These are phyloP conservation scores for Penicillium fimorum DNA, from an alignment of 495 filamentous ascomycete genomes.

Conservation along the genomic window DNA sequence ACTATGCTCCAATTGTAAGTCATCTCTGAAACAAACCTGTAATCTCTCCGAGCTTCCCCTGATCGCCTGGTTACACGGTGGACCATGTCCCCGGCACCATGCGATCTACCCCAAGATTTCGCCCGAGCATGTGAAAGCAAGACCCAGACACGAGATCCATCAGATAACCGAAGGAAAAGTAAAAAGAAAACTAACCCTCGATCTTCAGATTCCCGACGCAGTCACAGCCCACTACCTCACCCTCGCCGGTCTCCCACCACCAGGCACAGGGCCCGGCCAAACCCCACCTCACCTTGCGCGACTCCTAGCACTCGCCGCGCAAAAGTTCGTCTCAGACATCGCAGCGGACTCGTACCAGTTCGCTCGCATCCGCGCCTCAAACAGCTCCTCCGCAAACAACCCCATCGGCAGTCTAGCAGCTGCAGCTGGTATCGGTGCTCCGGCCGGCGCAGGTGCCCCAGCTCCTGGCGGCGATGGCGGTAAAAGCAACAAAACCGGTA, in stretches of 20 bases:
- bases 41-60: background rate
- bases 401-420: constrained; percentile 83
- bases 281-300: constrained; percentile 87
- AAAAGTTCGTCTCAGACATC: constrained; percentile 97
- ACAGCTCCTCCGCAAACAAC: constrained; percentile 79
- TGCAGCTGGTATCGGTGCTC: constrained; percentile 67
- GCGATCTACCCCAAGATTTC: background rate
- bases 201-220: constrained; percentile 84
- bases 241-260: constrained; percentile 86
- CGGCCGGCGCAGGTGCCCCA: constrained; percentile 53
- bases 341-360: constrained; percentile 98
- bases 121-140: background rate
- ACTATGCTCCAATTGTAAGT: constrained; percentile 93
- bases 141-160: background rate
- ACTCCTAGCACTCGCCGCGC: constrained; percentile 90
- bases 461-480: constrained; percentile 48
- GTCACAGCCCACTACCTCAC: constrained; percentile 98
- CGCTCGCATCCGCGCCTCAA: constrained; percentile 87
- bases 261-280: constrained; percentile 72
- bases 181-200: constrained; percentile 21
- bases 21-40: background rate
- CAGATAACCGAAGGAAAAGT: constrained; percentile 1
- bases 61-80: background rate
- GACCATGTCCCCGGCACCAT: background rate
- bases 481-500: constrained; percentile 61